Evolutionary conservation across 305 asterid species (phyloP).

Genomic region (Caryopteris hybrid): DNA sequence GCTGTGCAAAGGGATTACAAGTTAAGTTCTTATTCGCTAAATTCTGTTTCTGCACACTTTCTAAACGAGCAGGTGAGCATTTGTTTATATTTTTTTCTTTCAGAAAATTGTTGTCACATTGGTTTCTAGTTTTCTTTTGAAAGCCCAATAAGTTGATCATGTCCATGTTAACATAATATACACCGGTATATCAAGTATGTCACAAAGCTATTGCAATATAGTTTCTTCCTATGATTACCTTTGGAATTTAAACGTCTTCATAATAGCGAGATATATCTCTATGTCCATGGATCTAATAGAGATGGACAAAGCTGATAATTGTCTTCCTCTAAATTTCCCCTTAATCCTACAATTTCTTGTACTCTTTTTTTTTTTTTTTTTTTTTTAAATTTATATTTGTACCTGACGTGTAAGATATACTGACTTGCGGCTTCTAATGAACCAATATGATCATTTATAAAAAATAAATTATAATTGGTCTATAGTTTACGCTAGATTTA

Average conservation of each 20-base stretch:
- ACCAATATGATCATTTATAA: not conserved
- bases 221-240: not conserved
- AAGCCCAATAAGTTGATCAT: not conserved
- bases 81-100: not conserved
- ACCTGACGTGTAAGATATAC: constrained; percentile 14
- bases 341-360: constrained; percentile 1
- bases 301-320: constrained; percentile 2
- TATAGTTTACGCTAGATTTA: not conserved
- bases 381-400: too few species aligned
- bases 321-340: not conserved
- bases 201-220: not conserved
- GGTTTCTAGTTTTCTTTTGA: not conserved
- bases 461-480: not conserved
- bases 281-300: constrained; percentile 3
- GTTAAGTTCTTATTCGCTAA: constrained; percentile 90
- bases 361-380: too few species aligned
- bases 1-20: constrained; percentile 93
- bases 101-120: not conserved
- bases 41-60: constrained; percentile 99
- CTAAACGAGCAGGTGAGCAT: constrained; percentile 86
- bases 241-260: not conserved
- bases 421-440: constrained; percentile 10
- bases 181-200: not conserved
- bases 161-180: constrained; percentile 1
- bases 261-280: not conserved